Evolutionary conservation across 78 protist genomes (phyloP), one percentile per base, ranked within the genome.

Genomic region (Dictyostelium intermedium): DNA sequence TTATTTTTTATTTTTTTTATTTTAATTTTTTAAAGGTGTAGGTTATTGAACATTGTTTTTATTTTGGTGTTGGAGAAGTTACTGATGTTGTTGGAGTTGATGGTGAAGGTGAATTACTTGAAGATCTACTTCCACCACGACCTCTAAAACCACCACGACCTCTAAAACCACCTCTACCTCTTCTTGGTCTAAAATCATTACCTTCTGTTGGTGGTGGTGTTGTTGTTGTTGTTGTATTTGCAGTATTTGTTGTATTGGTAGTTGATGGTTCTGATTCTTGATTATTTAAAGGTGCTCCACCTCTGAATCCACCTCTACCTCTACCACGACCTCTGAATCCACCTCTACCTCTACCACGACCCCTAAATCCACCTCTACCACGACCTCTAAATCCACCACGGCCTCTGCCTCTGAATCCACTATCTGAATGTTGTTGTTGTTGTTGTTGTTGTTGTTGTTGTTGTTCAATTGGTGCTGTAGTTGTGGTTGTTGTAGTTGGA

Each of bases 121-220:
- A 11, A 10, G 74, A 27, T 66, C 39, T 27, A 30, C 25, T 27
- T 27, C 35, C 74, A 66, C 74, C 74, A 66, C 35, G 34, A 39
- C 56, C 56, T n/a, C 82, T 39, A 11, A 9, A 23, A 3, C 60
- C 82, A 23, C 82, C 56, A 18, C 82, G 5, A 76, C 61, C 82
- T 76, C 82, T 76, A 37, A 18, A 37, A 23, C 82, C 56, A 76
- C 56, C 82, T 37, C 82, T 37, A 16, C 82, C 82, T 32, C 80
- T 32, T 73, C 80, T 56, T 56, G 66, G 66, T 56, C 66, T 56
- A 20, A 56, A 56, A 56, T 56, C 66, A 20, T 56, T 56, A 20
- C 66, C 27, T 56, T 56, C 25, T 66, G 74, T 66, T 27, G 74
- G 20, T 25, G 74, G 7, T 66, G 39, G 6, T 9, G 69, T 1